Evolutionary conservation across 176 grass and related monocot genomes (phyloP), one percentile per base, ranked within the genome.

Genomic region (Oryza longistaminata): DNA sequence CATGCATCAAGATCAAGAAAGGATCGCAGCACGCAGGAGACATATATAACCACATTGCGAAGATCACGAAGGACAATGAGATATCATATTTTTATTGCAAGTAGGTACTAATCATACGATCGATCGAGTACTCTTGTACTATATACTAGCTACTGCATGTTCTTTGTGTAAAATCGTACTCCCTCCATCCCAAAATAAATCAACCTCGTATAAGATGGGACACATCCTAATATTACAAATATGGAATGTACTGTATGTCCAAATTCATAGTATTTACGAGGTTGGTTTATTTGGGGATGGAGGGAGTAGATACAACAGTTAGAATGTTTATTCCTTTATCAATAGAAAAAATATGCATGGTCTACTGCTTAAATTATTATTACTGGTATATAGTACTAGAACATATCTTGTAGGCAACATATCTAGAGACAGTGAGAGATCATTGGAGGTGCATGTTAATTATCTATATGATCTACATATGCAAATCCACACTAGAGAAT

Each of bases 51-150:
- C 77, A 72, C 15, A 6, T 16, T 61, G 80, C 62, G 66, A 84
- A 87, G 81, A 90, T 81, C 81, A 61, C 68, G 37, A 89, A 80
- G 65, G 71, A 77, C 72, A 71, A 71, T 48, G 53, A 55, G 65
- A 77, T 39, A 72, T 11, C 29, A 52, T 77, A 65, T 26, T 66
- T 24, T 61, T 19, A 71, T 82, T 60, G 44, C 65, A n/a, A 48
- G 17, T 83, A 42, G 37, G 34, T 68, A 17, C 26, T 76, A 76
- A 89, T 89, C 82, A 82, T 85, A 65, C 77, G 52, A 24, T 24
- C 17, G 73, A 85, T 68, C 64, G 33, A 48, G 19, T 68, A 73
- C 44, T 84, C 39, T 40, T 40, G 39, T 40, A 40, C 39, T 27
- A 66, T 55, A 55, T 58, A 58, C 16, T 58, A 21, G 52, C 52